Percentiles rank a stretch among this genome's conserved stretches.
These are phyloP conservation scores for Aspergillus sclerotioniger DNA, from an alignment of 495 filamentous ascomycete species.

Conservation along the genomic window DNA sequence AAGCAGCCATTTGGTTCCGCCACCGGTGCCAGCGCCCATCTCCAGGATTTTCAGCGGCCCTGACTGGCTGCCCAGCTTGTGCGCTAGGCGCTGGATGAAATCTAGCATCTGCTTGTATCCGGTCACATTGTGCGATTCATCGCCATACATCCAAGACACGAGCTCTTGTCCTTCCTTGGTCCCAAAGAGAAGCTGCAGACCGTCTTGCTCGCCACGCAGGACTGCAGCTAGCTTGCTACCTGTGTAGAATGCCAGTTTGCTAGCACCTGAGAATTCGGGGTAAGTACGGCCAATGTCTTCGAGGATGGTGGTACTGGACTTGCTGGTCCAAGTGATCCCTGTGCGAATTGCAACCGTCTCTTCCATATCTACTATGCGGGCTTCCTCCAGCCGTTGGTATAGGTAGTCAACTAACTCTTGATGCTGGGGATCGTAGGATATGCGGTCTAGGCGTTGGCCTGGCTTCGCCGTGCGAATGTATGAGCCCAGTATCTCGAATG, in stretches of 20 bases:
- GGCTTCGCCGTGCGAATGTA: slow-evolving; percentile 27
- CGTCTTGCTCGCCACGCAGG: slow-evolving; percentile 43
- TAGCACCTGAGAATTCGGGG: slow-evolving; percentile 37
- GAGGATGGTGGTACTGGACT: slow-evolving; percentile 33
- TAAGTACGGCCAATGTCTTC: slow-evolving; percentile 32
- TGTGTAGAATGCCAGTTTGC: slow-evolving; percentile 43
- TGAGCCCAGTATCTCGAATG: slow-evolving; percentile 44
- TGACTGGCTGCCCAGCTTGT: slow-evolving; percentile 16
- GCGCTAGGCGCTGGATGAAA: slow-evolving; percentile 35
- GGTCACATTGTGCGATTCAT: slow-evolving; percentile 39
- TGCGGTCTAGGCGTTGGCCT: slow-evolving; percentile 33
- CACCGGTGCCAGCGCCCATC: slow-evolving; percentile 47
- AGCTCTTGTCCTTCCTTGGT: slow-evolving; percentile 43
- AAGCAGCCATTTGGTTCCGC: slow-evolving; percentile 39
- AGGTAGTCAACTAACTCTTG: slow-evolving; percentile 34
- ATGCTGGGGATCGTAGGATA: slow-evolving; percentile 34
- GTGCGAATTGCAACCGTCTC: slow-evolving; percentile 38
- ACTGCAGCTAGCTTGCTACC: slow-evolving; percentile 43
- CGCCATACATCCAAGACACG: slow-evolving; percentile 44
- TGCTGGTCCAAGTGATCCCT: slow-evolving; percentile 27
- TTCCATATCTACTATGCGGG: slow-evolving; percentile 38
- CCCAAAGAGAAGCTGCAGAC: slow-evolving; percentile 49
- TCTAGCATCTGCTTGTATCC: slow-evolving; percentile 43
- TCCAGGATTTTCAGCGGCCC: slow-evolving; percentile 41
- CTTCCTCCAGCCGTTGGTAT: slow-evolving; percentile 43